Evolutionary conservation across 352 stramenopile genomes (phyloP), one percentile per base, ranked within the genome.

Genomic region (Pythium grandisporangium): DNA sequence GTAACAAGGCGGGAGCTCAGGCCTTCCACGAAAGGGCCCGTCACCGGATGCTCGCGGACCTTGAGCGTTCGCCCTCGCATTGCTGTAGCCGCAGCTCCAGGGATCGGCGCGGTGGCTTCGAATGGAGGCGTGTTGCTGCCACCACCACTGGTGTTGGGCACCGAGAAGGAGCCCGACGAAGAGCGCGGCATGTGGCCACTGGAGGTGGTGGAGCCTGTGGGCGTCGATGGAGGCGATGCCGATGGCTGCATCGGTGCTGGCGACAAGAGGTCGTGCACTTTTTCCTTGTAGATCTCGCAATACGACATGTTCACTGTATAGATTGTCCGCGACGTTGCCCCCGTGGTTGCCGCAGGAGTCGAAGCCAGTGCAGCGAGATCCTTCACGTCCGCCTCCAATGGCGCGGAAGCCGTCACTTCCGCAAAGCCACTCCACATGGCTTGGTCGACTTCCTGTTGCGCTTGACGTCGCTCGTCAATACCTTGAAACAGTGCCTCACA

Each of bases 201-300:
- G 13, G 14, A 22, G n/a, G 25, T 16, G 39, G 51, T 58, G 4
- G 19, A 30, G 10, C 48, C 48, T 10, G 5, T 32, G 21, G 42
- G 37, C 0, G 39, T 29, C 12, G 58, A 45, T 30, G 61, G 44
- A 5, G 57, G 29, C 5, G 63, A 45, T n/a, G 59, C 48, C 13
- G 66, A 74, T 5, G 50, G 53, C n/a, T 40, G 37, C 5, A 27
- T 54, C 2, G 51, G 51, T 2, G 51, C 44, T 11, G 42, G 35
- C 1, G 25, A 11, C 24, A 92, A 45, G n/a, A 92, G 40, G 58
- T 92, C 79, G 38, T 86, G 83, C 7, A 92, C 79, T 43, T 90
- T 89, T 30, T 92, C 79, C 41, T 88, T 89, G 66, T 92, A 92
- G 40, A 92, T 92, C 52, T 92, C 79, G 26, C 75, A 90, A 30